Evolutionary conservation across 192 early-diverging fungal genomes (phyloP), one percentile per base, ranked within the genome.

Genomic region (Chytriomyces sp.): DNA sequence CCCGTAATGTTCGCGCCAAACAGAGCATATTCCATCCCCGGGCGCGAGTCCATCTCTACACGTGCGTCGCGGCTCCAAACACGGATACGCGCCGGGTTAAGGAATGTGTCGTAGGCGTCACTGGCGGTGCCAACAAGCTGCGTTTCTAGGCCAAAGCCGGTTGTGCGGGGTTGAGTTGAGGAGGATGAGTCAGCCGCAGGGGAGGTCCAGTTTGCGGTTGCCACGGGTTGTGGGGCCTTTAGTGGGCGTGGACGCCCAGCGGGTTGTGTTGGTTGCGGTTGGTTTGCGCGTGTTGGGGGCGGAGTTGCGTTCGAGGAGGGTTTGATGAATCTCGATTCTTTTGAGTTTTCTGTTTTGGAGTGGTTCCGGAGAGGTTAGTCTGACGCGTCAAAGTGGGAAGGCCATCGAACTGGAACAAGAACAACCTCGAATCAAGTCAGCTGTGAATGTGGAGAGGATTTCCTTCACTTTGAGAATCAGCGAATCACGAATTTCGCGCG

Each of bases 101-200:
- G 78, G 17, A 96, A 83, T 1, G 89, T 86, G 53, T 89, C 89
- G 77, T 89, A 96, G 25, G 97, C 58, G 53, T 96, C 93, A n/a
- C 78, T 76, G 0, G 92, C 89, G 32, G 92, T 89, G 44, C 92
- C 89, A 77, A 90, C 85, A 69, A 98, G 91, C 71, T 96, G 94
- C 37, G 92, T 78, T 28, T 84, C 86, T 65, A 93, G 89, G 28
- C 81, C 82, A 33, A 94, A 76, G 7, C 77, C 87, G 3, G 90
- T 75, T 4, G n/a, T 77, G 28, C 22, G 1, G 31, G 22, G 28
- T 32, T 26, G 12, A 25, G 1, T 25, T 58, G 17, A 12, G 84
- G 40, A 77, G 80, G 10, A 63, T 82, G 83, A 84, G 80, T 25
- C 80, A 54, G 25, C 79, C 61, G 30, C 84, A 80, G 3, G 91